Base-by-base conservation (phyloP, 2,329 filamentous ascomycete genomes). In the Hypoxylon sp. region DNA sequence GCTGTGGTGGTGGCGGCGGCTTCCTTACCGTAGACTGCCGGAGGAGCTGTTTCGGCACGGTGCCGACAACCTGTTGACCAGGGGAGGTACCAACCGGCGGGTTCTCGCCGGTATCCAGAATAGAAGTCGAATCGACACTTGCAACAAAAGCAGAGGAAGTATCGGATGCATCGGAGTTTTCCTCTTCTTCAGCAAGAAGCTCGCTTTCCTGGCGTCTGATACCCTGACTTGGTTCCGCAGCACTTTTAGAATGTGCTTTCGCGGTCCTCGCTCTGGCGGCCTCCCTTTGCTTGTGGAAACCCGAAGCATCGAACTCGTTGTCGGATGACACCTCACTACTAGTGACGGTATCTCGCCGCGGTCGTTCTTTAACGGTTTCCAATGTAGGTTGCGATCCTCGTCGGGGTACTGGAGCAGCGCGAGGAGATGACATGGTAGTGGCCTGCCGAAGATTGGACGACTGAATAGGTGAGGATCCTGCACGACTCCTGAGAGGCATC, bases 381-480 rank as follows among this genome's bases (percentile, higher is more conserved):
- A 93, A 80, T 0, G 90, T 88, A 19, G 91, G 91, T 72, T 94
- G 87, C 0, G 92, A 94, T 10, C 91, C 91, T 72, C 91, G 84
- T 17, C 91, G 84, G 17, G 78, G 81, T 57, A 72, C 83, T 70
- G 69, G 83, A 64, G 72, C 83, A 75, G 82, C 79, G 3, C 85
- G 81, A 5, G 85, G 85, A 2, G 86, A 86, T 2, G 84, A 80
- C 54, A 82, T 78, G 9, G 80, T 80, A 2, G 82, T 82, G 3
- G 86, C 84, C 66, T 91, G 89, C 48, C 85, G 85, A 26, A 89
- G 80, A 65, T 86, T 88, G 14, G 90, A 90, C 13, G 86, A 88
- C 72, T 93, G 90, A 39, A 92, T 90, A 3, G 95, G 95, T 52
- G 95, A 98, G 0, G 94, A 98, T 10, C 93, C 95, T 26, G 94